Conservation (phyloP, 441 rosid genomes). For the Adansonia gregorii region DNA sequence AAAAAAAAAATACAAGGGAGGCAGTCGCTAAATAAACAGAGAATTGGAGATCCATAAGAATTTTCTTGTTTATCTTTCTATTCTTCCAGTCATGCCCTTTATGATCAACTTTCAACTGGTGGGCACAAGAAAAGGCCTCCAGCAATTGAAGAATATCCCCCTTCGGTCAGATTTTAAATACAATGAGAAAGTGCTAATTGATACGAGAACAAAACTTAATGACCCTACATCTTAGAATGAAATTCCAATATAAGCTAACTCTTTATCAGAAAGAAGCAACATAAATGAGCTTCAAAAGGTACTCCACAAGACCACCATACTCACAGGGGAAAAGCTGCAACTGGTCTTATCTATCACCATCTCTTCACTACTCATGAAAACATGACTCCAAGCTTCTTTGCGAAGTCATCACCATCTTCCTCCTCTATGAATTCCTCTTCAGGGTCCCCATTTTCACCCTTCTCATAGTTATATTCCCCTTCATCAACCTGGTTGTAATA, state of each 20-base stretch:
- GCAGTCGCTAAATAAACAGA: neutral
- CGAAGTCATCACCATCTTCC: constrained; percentile 45
- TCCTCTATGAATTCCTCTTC: constrained; percentile 62
- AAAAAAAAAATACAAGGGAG: no score
- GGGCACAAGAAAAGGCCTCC: constrained; percentile 30
- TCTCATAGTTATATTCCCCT: constrained; percentile 65
- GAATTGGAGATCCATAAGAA: neutral
- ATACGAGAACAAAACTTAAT: constrained; percentile 35
- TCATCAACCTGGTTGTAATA: constrained; percentile 65
- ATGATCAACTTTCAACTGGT: constrained; percentile 26
- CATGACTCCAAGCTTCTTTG: constrained; percentile 57
- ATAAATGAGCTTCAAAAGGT: constrained; percentile 16
- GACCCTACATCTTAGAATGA: constrained; percentile 35
- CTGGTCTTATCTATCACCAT: neutral
- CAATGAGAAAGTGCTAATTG: constrained; percentile 30
- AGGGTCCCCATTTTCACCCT: constrained; percentile 55
- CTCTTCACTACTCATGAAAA: constrained; percentile 35
- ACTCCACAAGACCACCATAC: constrained; percentile 11
- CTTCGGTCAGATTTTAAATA: constrained; percentile 41
- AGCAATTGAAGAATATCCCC: constrained; percentile 34
- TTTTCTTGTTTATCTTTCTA: constrained; percentile 22
- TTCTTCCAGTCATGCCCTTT: constrained; percentile 12
- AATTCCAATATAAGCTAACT: constrained; percentile 33
- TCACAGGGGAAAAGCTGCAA: constrained; percentile 7
- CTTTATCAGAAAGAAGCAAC: constrained; percentile 25